Evolutionary conservation across 768 basidiomycete species (phyloP).

Genomic region (Multifurca ochricompacta): DNA sequence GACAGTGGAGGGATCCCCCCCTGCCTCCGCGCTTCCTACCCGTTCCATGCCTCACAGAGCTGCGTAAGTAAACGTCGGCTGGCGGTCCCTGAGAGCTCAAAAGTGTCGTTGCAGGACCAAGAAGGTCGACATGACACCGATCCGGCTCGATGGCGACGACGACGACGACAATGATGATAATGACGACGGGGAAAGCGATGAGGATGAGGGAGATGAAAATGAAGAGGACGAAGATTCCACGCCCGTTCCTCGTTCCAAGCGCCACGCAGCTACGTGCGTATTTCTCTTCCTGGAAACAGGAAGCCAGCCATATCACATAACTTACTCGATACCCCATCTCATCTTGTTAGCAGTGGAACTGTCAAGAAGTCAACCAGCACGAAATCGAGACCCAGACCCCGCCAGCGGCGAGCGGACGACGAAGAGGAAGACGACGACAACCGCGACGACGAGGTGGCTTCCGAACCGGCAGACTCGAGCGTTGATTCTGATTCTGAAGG

Average conservation of each 20-base stretch:
- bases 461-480: slow-evolving; percentile 19
- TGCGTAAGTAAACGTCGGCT: slow-evolving; percentile 37
- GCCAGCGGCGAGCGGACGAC: background rate
- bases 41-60: slow-evolving; percentile 49
- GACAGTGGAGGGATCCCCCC: slow-evolving; percentile 30
- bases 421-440: background rate
- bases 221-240: slow-evolving; percentile 18
- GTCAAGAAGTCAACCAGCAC: background rate
- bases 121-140: slow-evolving; percentile 17
- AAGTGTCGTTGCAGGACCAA: slow-evolving; percentile 22
- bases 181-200: slow-evolving; percentile 22
- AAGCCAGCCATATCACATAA: background rate
- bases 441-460: background rate
- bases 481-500: slow-evolving; percentile 16
- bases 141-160: slow-evolving; percentile 23
- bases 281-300: background rate
- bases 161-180: no score
- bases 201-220: slow-evolving; percentile 17
- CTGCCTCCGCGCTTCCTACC: slow-evolving; percentile 37
- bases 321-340: background rate
- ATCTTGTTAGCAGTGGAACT: background rate
- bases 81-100: slow-evolving; percentile 31
- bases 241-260: slow-evolving; percentile 17
- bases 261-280: background rate
- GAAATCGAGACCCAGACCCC: background rate